phyloP scores from a whole-genome alignment of 1,284 basidiomycete species.

The Termitomyces sp. region DNA sequence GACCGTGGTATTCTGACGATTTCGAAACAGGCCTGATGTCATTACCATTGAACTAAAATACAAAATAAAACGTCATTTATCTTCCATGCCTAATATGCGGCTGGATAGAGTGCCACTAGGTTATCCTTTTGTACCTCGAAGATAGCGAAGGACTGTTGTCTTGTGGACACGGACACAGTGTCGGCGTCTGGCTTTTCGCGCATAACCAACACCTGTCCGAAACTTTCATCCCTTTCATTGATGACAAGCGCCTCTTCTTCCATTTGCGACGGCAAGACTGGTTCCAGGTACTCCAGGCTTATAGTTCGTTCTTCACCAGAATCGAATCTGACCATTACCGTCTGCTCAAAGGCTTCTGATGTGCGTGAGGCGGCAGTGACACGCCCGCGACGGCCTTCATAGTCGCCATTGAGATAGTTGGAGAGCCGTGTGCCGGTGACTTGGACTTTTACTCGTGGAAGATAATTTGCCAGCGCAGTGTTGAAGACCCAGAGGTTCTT shows the following conservation, averaged over 20 bases:
- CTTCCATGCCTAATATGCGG: not conserved
- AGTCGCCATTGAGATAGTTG: constrained; percentile 51
- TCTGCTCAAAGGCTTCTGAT: constrained; percentile 33
- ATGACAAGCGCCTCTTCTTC: constrained; percentile 39
- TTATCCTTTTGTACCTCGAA: constrained; percentile 22
- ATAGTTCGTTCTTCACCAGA: constrained; percentile 32
- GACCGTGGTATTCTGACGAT: no score
- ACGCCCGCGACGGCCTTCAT: constrained; percentile 45
- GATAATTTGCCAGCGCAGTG: constrained; percentile 26
- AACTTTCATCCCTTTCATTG: constrained; percentile 22
- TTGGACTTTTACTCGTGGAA: constrained; percentile 44
- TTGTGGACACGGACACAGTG: constrained; percentile 28
- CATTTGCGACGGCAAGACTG: constrained; percentile 32
- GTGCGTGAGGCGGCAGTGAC: constrained; percentile 31
- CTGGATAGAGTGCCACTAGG: constrained; percentile 20
- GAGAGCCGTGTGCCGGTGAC: constrained; percentile 43
- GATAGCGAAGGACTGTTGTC: constrained; percentile 21
- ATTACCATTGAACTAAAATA: no score
- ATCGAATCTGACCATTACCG: constrained; percentile 35
- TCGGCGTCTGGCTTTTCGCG: constrained; percentile 32
- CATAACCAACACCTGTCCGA: constrained; percentile 35
- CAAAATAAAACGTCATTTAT: no score
- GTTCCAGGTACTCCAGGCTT: constrained; percentile 34
- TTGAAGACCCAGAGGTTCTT: constrained; percentile 48
- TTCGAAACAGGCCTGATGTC: no score